A percentile compares a stretch with the other conserved stretches of the same genome.
Evolutionary conservation across 176 grass and related monocot species (phyloP).

Genomic region (Triticum turgidum): DNA sequence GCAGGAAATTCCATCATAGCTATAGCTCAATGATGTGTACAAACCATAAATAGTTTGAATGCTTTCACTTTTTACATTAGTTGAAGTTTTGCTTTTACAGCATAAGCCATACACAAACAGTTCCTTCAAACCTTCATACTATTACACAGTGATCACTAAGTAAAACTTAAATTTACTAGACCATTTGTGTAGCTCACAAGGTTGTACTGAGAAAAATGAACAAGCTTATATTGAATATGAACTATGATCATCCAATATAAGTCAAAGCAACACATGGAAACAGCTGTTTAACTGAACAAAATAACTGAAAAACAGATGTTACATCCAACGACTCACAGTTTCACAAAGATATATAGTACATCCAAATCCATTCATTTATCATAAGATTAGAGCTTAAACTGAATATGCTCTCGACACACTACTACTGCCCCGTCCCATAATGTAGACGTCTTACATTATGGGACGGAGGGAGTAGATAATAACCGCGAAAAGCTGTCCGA

Average conservation of each 20-base stretch:
- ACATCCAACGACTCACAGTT: background rate
- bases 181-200: background rate
- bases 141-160: background rate
- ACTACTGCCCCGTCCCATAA: no score
- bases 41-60: background rate
- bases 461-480: background rate
- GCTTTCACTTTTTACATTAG: background rate
- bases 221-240: background rate
- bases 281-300: background rate
- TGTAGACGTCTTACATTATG: no score
- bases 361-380: background rate
- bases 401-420: background rate
- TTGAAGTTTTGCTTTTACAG: background rate
- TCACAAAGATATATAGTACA: background rate
- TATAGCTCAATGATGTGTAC: background rate
- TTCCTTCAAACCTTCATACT: conserved; percentile 1
- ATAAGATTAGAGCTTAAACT: background rate
- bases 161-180: conserved; percentile 1
- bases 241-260: background rate
- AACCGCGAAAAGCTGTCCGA: background rate
- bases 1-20: background rate
- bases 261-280: background rate
- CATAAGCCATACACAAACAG: background rate
- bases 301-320: background rate
- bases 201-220: background rate